Evolutionary conservation across 768 basidiomycete species (phyloP).

Genomic region (Rubroboletus pulcherrimus): DNA sequence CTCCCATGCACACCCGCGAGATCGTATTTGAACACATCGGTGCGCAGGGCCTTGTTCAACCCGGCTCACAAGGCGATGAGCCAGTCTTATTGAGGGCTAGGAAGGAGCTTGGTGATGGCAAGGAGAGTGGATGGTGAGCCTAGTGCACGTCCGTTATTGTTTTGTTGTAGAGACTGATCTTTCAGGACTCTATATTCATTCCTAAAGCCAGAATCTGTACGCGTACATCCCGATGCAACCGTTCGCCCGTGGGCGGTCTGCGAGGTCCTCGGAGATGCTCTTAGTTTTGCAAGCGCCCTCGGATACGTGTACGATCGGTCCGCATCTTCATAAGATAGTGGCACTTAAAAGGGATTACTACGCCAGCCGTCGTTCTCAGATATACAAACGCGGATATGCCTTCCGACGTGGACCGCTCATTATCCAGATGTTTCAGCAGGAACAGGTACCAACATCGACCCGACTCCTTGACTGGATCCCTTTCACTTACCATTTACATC

Average conservation of each 20-base stretch:
- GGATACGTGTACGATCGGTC: conserved; percentile 60
- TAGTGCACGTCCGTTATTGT: background rate
- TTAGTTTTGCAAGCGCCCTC: conserved; percentile 75
- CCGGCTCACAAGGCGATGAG: conserved; percentile 45
- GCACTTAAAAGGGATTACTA: conserved; percentile 1
- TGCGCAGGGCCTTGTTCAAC: conserved; percentile 57
- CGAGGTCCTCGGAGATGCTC: conserved; percentile 73
- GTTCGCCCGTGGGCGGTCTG: conserved; percentile 83
- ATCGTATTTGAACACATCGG: conserved; percentile 80
- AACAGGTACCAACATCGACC: conserved; percentile 49
- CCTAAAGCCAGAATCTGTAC: conserved; percentile 78
- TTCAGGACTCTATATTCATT: conserved; percentile 74
- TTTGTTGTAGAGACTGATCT: background rate
- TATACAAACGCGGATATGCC: conserved; percentile 77
- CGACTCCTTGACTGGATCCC: background rate
- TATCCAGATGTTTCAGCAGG: conserved; percentile 84
- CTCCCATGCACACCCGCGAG: conserved; percentile 70
- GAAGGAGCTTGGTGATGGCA: conserved; percentile 63
- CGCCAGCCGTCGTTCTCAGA: conserved; percentile 62
- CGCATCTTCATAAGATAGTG: background rate
- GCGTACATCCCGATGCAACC: conserved; percentile 82
- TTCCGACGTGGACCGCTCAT: conserved; percentile 68
- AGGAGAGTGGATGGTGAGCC: conserved; percentile 57
- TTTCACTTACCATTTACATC: conserved; percentile 7
- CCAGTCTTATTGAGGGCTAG: conserved; percentile 68